Percentiles rank a stretch among this genome's conserved stretches.
Evolutionary conservation across 1,284 basidiomycete species (phyloP).

Genomic region (Cystobasidium sp.): DNA sequence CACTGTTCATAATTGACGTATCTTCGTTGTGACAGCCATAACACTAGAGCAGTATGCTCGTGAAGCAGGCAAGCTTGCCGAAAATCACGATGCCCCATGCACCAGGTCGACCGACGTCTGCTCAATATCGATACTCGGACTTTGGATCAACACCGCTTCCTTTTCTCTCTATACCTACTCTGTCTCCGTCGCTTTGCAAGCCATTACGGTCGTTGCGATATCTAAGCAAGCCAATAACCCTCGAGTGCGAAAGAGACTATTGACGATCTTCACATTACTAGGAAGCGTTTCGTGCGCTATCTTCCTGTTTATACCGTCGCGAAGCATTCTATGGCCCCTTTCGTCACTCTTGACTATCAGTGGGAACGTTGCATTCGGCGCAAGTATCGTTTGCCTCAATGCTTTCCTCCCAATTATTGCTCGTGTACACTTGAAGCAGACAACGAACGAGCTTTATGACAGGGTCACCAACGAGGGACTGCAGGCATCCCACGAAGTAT

Average conservation of each 20-base stretch:
- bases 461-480: too few species aligned
- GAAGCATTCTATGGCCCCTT: conserved; percentile 69
- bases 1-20: background rate
- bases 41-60: conserved; percentile 47
- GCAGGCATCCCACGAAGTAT: background rate
- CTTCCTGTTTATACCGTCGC: conserved; percentile 74
- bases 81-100: conserved; percentile 30
- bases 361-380: conserved; percentile 81
- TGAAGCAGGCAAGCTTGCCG: conserved; percentile 43
- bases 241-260: conserved; percentile 76
- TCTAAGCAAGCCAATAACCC: conserved; percentile 84
- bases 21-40: conserved; percentile 14
- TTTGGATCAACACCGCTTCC: conserved; percentile 49
- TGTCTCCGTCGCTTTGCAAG: conserved; percentile 80
- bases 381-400: conserved; percentile 83
- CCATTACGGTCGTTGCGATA: conserved; percentile 85
- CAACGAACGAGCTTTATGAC: background rate
- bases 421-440: conserved; percentile 51
- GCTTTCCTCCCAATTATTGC: conserved; percentile 81
- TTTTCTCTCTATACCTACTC: conserved; percentile 63
- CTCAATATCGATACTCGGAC: conserved; percentile 40
- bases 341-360: conserved; percentile 68
- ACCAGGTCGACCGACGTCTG: conserved; percentile 44
- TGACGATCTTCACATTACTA: conserved; percentile 71
- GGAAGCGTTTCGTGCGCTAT: conserved; percentile 70